phyloP scores from a whole-genome alignment of 2,329 filamentous ascomycete species.

The Fusarium redolens region DNA sequence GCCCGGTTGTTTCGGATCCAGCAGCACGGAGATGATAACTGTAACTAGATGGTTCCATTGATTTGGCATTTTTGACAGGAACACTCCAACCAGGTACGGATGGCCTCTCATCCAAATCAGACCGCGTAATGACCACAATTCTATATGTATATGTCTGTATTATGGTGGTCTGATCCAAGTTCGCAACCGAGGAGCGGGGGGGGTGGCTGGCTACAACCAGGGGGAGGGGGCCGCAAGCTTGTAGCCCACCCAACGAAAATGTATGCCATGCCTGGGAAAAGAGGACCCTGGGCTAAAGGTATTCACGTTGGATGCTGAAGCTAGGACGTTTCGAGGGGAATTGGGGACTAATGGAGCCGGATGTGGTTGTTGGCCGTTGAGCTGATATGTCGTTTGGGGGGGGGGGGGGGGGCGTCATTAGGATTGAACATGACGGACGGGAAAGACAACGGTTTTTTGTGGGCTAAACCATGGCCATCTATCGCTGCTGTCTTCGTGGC shows the following conservation, averaged over 20 bases:
- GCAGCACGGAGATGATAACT: constrained; percentile 26
- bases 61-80: constrained; percentile 22
- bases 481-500: constrained; percentile 12
- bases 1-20: constrained; percentile 23
- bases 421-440: constrained; percentile 21
- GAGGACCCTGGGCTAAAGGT: constrained; percentile 32
- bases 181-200: constrained; percentile 45
- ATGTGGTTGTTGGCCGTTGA: constrained; percentile 38
- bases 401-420: constrained; percentile 16
- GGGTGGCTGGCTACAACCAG: constrained; percentile 42
- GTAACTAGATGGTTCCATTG: constrained; percentile 27
- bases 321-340: constrained; percentile 31
- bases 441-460: constrained; percentile 43
- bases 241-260: constrained; percentile 32
- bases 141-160: constrained; percentile 30
- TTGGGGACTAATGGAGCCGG: constrained; percentile 31
- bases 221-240: constrained; percentile 31
- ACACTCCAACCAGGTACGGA: constrained; percentile 19
- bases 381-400: constrained; percentile 38
- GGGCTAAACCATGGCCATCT: constrained; percentile 29
- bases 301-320: constrained; percentile 23
- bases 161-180: constrained; percentile 46
- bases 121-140: constrained; percentile 12
- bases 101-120: constrained; percentile 20
- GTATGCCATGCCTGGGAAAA: constrained; percentile 34